phyloP scores from a whole-genome alignment of 352 stramenopile species.

The Globisporangium mamillatum region DNA sequence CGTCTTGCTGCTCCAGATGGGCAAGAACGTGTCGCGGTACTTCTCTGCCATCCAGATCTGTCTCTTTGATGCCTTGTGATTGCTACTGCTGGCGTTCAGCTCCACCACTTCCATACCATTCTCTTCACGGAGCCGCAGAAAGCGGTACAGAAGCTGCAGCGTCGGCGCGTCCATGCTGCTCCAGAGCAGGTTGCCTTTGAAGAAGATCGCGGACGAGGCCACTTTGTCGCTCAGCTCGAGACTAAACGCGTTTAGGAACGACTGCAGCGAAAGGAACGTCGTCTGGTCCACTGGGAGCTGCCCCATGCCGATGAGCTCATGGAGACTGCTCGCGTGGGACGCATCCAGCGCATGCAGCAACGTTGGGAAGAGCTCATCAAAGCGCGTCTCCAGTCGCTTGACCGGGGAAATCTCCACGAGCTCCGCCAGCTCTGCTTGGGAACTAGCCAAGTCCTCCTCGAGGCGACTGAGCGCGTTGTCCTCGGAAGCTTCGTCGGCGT shows the following conservation, averaged over 20 bases:
- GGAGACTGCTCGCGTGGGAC: slow-evolving; percentile 31
- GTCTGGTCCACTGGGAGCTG: slow-evolving; percentile 51
- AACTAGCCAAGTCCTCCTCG: slow-evolving; percentile 8
- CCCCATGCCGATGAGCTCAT: slow-evolving; percentile 40
- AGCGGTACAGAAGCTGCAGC: slow-evolving; percentile 41
- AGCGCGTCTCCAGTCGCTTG: slow-evolving; percentile 17
- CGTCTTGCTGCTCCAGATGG: slow-evolving; percentile 62
- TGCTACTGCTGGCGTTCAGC: background rate
- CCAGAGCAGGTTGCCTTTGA: slow-evolving; percentile 54
- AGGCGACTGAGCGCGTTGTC: slow-evolving; percentile 1
- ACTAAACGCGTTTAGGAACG: slow-evolving; percentile 45
- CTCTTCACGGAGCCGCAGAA: slow-evolving; percentile 51
- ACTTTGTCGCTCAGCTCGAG: slow-evolving; percentile 18
- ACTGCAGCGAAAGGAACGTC: slow-evolving; percentile 49
- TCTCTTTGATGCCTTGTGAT: background rate
- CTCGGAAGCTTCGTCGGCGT: slow-evolving; percentile 1
- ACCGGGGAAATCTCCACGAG: slow-evolving; percentile 36
- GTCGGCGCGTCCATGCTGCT: slow-evolving; percentile 34
- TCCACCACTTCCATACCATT: slow-evolving; percentile 39
- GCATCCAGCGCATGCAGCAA: slow-evolving; percentile 37
- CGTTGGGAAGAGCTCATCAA: slow-evolving; percentile 40
- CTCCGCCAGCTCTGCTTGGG: slow-evolving; percentile 25
- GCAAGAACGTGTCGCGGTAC: slow-evolving; percentile 60
- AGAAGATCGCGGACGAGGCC: slow-evolving; percentile 35
- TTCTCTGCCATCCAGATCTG: slow-evolving; percentile 40